A percentile compares a stretch with the other conserved stretches of the same genome.
phyloP scores from a whole-genome alignment of 2,329 filamentous ascomycete species.

The Cladophialophora psammophila region DNA sequence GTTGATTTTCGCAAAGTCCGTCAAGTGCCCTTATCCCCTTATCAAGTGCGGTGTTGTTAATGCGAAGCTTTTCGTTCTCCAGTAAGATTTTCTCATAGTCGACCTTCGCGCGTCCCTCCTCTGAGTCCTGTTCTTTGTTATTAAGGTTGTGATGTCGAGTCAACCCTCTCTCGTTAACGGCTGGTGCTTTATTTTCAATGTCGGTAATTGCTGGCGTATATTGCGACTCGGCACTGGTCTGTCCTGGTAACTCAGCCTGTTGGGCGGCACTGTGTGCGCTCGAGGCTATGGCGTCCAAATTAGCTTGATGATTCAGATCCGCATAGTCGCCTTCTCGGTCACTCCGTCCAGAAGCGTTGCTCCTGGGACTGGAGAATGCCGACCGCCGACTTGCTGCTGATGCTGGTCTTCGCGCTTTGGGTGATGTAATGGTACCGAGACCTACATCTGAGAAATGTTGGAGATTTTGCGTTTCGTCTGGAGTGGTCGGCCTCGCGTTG shows the following conservation, averaged over 20 bases:
- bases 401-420: slow-evolving; percentile 13
- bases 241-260: not conserved
- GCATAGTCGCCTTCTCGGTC: not conserved
- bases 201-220: not conserved
- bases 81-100: not conserved
- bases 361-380: not conserved
- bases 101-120: not conserved
- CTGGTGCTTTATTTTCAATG: not conserved
- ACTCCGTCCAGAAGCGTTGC: not conserved
- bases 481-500: not conserved
- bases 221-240: not conserved
- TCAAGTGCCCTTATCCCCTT: not conserved
- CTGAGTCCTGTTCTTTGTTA: not conserved
- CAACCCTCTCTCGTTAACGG: not conserved
- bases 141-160: not conserved
- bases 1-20: not conserved
- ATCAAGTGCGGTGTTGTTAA: slow-evolving; percentile 3
- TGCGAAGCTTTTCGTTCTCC: slow-evolving; percentile 15
- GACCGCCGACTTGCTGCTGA: slow-evolving; percentile 20
- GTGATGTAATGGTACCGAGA: slow-evolving; percentile 7
- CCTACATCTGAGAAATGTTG: slow-evolving; percentile 11
- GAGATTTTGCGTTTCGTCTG: not conserved
- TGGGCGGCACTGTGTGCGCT: not conserved
- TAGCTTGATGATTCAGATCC: not conserved
- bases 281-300: not conserved